Evolutionary conservation across 306 rosid genomes (phyloP).

Genomic region (Fragaria iinumae): DNA sequence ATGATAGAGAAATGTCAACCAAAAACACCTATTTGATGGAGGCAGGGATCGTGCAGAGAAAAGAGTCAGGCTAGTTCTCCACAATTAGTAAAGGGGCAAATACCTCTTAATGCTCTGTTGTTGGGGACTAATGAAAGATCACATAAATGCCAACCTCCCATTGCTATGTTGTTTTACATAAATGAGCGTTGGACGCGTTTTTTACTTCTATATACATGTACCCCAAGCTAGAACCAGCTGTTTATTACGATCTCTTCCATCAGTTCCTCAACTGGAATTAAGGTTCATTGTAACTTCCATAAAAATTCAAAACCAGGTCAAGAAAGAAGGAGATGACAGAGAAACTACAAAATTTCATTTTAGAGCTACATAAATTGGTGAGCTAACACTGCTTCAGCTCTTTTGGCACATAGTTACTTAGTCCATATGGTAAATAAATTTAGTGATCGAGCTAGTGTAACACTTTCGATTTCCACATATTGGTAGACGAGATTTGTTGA

Average conservation of each 20-base stretch:
- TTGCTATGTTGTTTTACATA: no score
- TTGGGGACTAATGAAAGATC: no score
- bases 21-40: not conserved
- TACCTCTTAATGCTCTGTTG: no score
- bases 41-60: not conserved
- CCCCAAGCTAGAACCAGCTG: not conserved
- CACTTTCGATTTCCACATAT: not conserved
- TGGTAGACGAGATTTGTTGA: not conserved
- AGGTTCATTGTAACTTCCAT: no score
- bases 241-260: not conserved
- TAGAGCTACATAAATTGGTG: not conserved
- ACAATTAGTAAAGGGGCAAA: not conserved
- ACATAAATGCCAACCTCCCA: no score
- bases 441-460: not conserved
- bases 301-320: no score
- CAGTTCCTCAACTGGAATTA: not conserved
- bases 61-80: not conserved
- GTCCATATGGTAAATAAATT: no score
- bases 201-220: not conserved
- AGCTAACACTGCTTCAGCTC: not conserved
- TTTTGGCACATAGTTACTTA: no score
- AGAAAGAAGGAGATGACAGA: no score
- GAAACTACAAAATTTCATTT: not conserved
- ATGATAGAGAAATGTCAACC: no score
- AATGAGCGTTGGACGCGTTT: no score